These are phyloP conservation scores for Raffaelea ambrosiae DNA, from an alignment of 2,329 filamentous ascomycete species.

Conservation along the genomic window DNA sequence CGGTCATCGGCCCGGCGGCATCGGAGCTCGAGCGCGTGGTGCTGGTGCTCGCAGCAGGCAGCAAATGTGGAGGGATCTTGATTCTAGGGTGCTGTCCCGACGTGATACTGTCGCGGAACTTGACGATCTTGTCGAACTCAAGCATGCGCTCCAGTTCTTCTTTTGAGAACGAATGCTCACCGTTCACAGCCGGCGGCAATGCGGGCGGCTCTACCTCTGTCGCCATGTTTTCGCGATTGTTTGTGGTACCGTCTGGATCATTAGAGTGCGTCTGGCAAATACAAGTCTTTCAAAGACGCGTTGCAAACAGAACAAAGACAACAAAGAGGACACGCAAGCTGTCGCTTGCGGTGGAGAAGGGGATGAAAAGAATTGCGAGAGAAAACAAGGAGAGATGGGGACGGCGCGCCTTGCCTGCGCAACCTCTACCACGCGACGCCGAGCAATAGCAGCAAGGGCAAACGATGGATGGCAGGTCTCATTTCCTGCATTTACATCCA, in stretches of 20 bases:
- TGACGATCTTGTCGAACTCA: conserved; percentile 74
- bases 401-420: neutral
- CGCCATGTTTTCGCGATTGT: conserved; percentile 13
- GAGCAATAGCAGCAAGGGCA: neutral
- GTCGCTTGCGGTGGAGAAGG: no score
- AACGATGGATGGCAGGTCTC: no score
- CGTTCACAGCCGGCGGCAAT: neutral
- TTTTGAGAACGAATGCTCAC: conserved; percentile 20
- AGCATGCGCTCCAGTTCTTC: conserved; percentile 48
- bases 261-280: no score
- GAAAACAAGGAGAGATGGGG: neutral
- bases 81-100: conserved; percentile 64
- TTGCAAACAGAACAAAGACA: no score
- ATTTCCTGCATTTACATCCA: no score
- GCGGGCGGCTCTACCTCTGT: conserved; percentile 9
- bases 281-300: no score
- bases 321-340: no score
- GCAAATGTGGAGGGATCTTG: conserved; percentile 40
- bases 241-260: no score
- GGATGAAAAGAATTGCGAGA: neutral
- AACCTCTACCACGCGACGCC: neutral
- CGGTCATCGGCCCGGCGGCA: conserved; percentile 1
- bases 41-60: neutral
- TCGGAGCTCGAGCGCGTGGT: conserved; percentile 13
- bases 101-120: conserved; percentile 71